These are phyloP conservation scores for Pistacia atlantica DNA, from an alignment of 345 rosid genomes.

Conservation along the genomic window DNA sequence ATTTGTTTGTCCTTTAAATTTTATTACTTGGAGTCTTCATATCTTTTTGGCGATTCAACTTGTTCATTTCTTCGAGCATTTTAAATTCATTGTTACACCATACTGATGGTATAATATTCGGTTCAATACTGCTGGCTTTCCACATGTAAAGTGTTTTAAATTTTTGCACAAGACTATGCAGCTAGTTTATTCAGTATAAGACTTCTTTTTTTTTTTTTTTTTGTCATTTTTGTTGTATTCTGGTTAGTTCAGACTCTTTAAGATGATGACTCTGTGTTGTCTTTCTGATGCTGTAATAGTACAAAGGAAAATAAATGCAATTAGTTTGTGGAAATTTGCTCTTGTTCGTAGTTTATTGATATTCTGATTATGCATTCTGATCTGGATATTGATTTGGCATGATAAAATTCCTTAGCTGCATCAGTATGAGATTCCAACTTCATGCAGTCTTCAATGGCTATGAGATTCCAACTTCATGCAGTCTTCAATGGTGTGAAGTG, in stretches of 20 bases:
- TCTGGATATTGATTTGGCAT: neutral
- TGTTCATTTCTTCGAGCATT: neutral
- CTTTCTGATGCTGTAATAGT: neutral
- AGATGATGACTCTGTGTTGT: neutral
- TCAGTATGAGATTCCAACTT: neutral
- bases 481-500: neutral
- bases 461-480: neutral
- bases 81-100: neutral
- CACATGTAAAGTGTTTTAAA: neutral
- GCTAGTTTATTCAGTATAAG: neutral
- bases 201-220: neutral
- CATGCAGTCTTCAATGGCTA: neutral
- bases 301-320: neutral
- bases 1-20: conserved; percentile 6
- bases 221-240: neutral
- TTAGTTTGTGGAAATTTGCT: neutral
- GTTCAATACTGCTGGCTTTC: neutral
- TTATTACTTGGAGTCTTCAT: neutral
- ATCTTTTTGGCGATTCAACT: neutral
- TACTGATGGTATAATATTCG: neutral
- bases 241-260: neutral
- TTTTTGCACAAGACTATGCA: neutral
- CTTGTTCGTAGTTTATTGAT: neutral
- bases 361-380: neutral
- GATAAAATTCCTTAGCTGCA: neutral